Evolutionary conservation across 2,329 filamentous ascomycete genomes (phyloP), one percentile per base, ranked within the genome.

Genomic region (Zymoseptoria ardabiliae): DNA sequence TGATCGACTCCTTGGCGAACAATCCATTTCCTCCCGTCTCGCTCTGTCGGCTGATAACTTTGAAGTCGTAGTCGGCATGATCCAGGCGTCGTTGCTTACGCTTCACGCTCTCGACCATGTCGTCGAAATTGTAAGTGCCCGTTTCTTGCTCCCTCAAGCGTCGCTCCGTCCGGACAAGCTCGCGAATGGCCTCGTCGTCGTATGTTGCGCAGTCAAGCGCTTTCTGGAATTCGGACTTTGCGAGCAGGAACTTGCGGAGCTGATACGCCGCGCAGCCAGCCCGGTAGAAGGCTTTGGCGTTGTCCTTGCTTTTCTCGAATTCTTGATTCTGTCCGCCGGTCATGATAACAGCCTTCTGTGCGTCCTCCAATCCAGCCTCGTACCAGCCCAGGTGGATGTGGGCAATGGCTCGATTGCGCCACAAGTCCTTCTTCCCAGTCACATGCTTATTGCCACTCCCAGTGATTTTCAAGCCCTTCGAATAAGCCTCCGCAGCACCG

Each of bases 1-100:
- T 65, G 52, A 80, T 66, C 52, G 71, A 65, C 19, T 68, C 64
- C 0, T 70, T 69, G 0, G 77, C 76, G 59, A 80, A 80, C 2
- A 80, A 66, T 1, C 78, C 78, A 2, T 73, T 71, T 9, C 78
- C 78, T 21, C 59, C 58, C 9, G 63, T 74, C 69, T 23, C 59
- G 4, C 75, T 64, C 10, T 61, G 52, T 6, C 60, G 49, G 10
- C 66, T 55, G 11, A 61, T 55, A n/a, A 56, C 61, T 4, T 59
- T 57, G 7, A 52, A 55, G 19, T 55, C 60, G 58, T 62, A 70
- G 41, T 53, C 60, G n/a, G 64, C 68, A 17, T 57, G 54, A 23
- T 71, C 69, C 2, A 69, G 48, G n/a, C 50, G 54, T 5, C 48
- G 48, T 3, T 50, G 41, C 7, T 41, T 56, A 17, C 25, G 55